Percentiles rank a stretch among this genome's conserved stretches.
phyloP scores from a whole-genome alignment of 108 stramenopile species.

The Nitzschia inconspicua region DNA sequence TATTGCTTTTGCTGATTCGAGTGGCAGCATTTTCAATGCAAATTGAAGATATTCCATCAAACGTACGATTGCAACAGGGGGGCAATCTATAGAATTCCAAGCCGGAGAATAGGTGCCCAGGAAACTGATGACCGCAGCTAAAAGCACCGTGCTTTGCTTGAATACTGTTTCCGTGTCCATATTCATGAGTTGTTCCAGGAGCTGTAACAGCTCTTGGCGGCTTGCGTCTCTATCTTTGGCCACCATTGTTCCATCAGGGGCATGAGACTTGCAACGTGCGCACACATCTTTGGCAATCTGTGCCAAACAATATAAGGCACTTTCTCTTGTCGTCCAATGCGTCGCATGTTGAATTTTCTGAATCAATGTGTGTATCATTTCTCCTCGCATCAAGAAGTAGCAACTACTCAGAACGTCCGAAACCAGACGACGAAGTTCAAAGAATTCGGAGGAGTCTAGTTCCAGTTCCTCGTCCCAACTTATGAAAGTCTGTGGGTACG shows the following conservation, averaged over 20 bases:
- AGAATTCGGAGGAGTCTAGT: conserved; percentile 47
- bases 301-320: conserved; percentile 38
- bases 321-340: conserved; percentile 41
- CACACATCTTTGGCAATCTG: conserved; percentile 45
- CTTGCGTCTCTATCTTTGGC: conserved; percentile 29
- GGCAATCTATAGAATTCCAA: conserved; percentile 34
- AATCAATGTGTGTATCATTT: conserved; percentile 34
- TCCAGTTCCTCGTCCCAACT: conserved; percentile 56
- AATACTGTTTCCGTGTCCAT: neutral
- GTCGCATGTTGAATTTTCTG: conserved; percentile 12
- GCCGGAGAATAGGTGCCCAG: conserved; percentile 44
- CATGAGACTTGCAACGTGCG: conserved; percentile 27
- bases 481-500: conserved; percentile 32
- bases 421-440: conserved; percentile 48
- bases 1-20: conserved; percentile 23
- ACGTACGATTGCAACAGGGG: conserved; percentile 33
- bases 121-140: conserved; percentile 32
- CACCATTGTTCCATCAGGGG: conserved; percentile 20
- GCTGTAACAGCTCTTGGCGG: conserved; percentile 27
- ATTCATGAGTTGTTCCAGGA: conserved; percentile 20
- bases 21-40: neutral
- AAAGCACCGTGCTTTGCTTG: conserved; percentile 16
- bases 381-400: conserved; percentile 42
- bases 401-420: conserved; percentile 46
- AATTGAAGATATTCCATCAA: conserved; percentile 31